Base-by-base conservation (phyloP, 345 rosid genomes). In the Odontarrhena argentea region DNA sequence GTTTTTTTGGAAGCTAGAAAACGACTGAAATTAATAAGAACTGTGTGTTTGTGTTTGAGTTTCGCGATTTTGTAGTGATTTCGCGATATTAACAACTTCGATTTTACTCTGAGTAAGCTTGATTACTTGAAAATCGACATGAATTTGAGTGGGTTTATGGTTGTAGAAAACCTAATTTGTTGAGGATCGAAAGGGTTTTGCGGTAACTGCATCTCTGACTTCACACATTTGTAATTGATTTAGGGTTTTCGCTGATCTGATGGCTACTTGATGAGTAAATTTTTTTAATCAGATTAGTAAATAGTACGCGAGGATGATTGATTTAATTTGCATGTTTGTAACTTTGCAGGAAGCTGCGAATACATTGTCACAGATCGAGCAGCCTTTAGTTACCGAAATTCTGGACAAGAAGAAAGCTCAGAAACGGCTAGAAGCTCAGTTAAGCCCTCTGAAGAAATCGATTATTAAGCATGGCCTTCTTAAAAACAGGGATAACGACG, bases 401-500 rank as follows among this genome's bases (percentile, higher is more conserved):
- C 71, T 77, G 26, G 47, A 15, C 53, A 81, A 83, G 77, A 35
- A 42, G 8, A 70, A 76, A 28, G 82, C 73, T 36, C 12, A 74
- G 9, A 59, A 70, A 54, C 69, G 75, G 62, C 40, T 83, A 18
- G 81, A 77, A 60, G 77, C 74, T 54, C 85, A 88, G 12, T 60
- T 79, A 8, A 60, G 63, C 48, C 83, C 93, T 18, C 65, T 93
- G 52, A 82, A 81, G 67, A 78, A 82, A 59, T 78, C 87, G 64
- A 67, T 93, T 63, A 53, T 78, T 40, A 83, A 86, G 79, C 91
- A 83, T 50, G 77, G 67, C 26, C 91, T 93, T 49, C 82, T 74
- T 68, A 77, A 68, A 22, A 85, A 85, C 22, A 74, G 68, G 22
- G 97, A 90, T 60, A 93, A 82, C 44, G 99, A 87, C 60, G 80